These are phyloP conservation scores for Spiraea crenata DNA, from an alignment of 331 rosid genomes.

Conservation along the genomic window DNA sequence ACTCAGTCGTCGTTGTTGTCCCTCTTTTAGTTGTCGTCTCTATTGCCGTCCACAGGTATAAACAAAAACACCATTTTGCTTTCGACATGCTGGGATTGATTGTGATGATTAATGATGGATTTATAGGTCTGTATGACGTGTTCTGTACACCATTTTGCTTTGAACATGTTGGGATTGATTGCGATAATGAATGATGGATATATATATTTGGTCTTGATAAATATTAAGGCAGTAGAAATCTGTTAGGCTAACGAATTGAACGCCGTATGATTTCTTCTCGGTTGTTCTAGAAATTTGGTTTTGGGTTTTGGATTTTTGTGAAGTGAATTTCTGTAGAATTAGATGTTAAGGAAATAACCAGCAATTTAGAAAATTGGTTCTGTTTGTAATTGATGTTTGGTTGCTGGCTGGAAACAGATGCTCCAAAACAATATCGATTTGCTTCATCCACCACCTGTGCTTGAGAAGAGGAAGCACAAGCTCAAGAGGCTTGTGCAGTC, in stretches of 20 bases:
- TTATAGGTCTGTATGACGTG: too few relatives aligned
- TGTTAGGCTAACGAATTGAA: not conserved
- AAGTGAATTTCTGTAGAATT: not conserved
- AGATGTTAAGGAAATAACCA: not conserved
- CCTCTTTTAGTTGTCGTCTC: too few relatives aligned
- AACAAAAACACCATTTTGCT: too few relatives aligned
- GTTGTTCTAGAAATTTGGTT: not conserved
- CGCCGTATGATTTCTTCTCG: not conserved
- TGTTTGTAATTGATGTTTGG: not conserved
- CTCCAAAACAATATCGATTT: conserved; percentile 83
- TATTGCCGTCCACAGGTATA: too few relatives aligned
- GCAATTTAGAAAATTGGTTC: not conserved
- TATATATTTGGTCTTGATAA: not conserved
- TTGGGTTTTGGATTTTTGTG: not conserved
- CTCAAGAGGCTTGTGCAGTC: conserved; percentile 88
- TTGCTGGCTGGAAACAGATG: conserved; percentile 41
- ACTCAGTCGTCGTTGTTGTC: too few relatives aligned
- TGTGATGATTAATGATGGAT: too few relatives aligned
- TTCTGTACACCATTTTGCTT: too few relatives aligned
- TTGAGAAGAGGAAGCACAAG: conserved; percentile 84
- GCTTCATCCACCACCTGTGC: conserved; percentile 75
- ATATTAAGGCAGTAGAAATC: not conserved
- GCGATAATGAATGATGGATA: too few relatives aligned
- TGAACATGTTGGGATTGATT: too few relatives aligned
- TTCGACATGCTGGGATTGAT: too few relatives aligned